Conservation (phyloP, 1,284 basidiomycete genomes). For the Chalciporus sp. region DNA sequence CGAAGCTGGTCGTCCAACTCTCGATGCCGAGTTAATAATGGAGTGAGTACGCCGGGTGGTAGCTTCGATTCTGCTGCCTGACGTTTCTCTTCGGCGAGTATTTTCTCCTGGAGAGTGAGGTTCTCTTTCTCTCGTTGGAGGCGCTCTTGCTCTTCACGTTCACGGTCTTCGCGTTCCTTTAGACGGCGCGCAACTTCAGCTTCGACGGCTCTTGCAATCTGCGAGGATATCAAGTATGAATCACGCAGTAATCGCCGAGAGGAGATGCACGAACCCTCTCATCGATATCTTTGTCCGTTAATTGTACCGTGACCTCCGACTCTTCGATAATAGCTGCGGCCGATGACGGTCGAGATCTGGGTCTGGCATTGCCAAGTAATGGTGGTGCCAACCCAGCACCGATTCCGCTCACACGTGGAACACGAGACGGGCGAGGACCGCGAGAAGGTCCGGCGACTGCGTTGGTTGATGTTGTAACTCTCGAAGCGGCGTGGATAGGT, state of each 20-base stretch:
- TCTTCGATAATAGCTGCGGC: constrained; percentile 21
- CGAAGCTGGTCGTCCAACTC: constrained; percentile 69
- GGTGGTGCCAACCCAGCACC: constrained; percentile 27
- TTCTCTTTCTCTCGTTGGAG: constrained; percentile 44
- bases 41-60: constrained; percentile 61
- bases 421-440: constrained; percentile 37
- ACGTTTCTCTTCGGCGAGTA: constrained; percentile 13
- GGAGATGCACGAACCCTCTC: constrained; percentile 51
- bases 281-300: constrained; percentile 72
- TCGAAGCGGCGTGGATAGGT: constrained; percentile 18
- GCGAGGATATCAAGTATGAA: neutral
- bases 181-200: constrained; percentile 68
- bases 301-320: constrained; percentile 29
- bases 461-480: constrained; percentile 2
- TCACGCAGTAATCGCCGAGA: neutral
- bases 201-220: constrained; percentile 75
- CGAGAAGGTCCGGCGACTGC: constrained; percentile 31
- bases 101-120: constrained; percentile 16
- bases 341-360: constrained; percentile 22
- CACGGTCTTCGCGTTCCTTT: constrained; percentile 56
- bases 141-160: constrained; percentile 38
- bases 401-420: constrained; percentile 35
- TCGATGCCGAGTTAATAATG: constrained; percentile 60
- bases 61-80: constrained; percentile 33
- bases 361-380: constrained; percentile 12